Conservation (phyloP, 345 rosid genomes). For the Populus euphratica region DNA sequence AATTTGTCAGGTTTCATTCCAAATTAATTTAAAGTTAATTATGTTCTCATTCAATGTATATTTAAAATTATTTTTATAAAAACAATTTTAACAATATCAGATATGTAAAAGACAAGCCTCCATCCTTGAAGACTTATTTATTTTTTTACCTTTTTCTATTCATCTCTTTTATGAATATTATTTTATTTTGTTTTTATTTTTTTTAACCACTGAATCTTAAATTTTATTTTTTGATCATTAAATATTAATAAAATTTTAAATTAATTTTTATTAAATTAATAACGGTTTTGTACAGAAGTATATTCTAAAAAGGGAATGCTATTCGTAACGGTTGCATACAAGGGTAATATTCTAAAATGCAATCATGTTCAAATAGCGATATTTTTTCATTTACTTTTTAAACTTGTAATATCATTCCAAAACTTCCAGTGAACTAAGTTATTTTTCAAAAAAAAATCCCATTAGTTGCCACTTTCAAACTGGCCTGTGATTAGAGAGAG, state of each 20-base stretch:
- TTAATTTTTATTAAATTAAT: too few relatives aligned
- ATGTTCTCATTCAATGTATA: fast-evolving
- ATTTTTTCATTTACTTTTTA: too few relatives aligned
- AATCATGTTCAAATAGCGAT: too few relatives aligned
- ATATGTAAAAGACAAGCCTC: fast-evolving
- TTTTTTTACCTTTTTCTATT: fast-evolving
- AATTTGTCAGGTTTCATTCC: fast-evolving
- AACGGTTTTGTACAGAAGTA: too few relatives aligned
- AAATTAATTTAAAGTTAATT: too few relatives aligned
- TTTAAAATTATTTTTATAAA: fast-evolving
- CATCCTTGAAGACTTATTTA: fast-evolving
- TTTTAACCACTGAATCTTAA: fast-evolving
- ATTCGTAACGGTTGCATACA: too few relatives aligned
- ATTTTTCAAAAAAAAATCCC: too few relatives aligned
- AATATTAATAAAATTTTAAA: too few relatives aligned
- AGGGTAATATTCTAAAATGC: too few relatives aligned
- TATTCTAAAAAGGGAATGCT: too few relatives aligned
- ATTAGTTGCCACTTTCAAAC: not conserved
- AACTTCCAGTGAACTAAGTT: too few relatives aligned
- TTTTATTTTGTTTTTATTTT: fast-evolving
- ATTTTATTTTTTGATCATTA: fast-evolving
- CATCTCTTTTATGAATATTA: fast-evolving
- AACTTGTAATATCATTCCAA: too few relatives aligned
- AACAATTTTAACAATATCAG: fast-evolving
- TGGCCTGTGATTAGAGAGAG: not conserved